These are phyloP conservation scores for Penstemon eatonii DNA, from an alignment of 257 asterid species.

Conservation along the genomic window DNA sequence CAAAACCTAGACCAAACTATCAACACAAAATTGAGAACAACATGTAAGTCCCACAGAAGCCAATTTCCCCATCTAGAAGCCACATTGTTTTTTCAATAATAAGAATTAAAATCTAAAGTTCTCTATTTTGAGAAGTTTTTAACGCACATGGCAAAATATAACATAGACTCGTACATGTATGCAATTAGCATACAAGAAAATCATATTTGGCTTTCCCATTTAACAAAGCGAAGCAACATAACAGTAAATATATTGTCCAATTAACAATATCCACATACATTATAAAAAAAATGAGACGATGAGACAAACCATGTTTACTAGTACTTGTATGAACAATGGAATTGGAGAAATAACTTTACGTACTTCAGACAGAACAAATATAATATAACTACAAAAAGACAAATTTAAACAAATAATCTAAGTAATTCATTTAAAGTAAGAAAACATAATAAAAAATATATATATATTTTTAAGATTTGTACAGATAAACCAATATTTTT, in stretches of 20 bases:
- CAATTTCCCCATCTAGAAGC: neutral
- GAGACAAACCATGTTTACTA: neutral
- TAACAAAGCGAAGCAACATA: conserved; percentile 6
- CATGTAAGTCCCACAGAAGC: neutral
- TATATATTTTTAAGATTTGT: conserved; percentile 2
- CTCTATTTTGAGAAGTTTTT: neutral
- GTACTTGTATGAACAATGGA: neutral
- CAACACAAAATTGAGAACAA: conserved; percentile 11
- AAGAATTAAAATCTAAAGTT: neutral
- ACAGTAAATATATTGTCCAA: neutral
- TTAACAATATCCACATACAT: conserved; percentile 12
- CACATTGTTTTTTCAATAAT: neutral
- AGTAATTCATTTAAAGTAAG: neutral
- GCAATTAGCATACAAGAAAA: conserved; percentile 1
- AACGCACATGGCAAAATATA: neutral
- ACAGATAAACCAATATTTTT: neutral
- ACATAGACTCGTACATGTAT: conserved; percentile 9
- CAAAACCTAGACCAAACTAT: conserved; percentile 5
- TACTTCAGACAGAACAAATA: conserved; percentile 1
- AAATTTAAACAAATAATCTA: neutral
- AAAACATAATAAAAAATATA: neutral
- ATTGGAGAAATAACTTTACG: neutral
- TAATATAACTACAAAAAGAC: neutral
- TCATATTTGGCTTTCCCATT: neutral
- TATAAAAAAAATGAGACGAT: conserved; percentile 8